Percentiles rank a stretch among this genome's conserved stretches.
Evolutionary conservation across 2,329 filamentous ascomycete species (phyloP).

Genomic region (Aspergillus latus): DNA sequence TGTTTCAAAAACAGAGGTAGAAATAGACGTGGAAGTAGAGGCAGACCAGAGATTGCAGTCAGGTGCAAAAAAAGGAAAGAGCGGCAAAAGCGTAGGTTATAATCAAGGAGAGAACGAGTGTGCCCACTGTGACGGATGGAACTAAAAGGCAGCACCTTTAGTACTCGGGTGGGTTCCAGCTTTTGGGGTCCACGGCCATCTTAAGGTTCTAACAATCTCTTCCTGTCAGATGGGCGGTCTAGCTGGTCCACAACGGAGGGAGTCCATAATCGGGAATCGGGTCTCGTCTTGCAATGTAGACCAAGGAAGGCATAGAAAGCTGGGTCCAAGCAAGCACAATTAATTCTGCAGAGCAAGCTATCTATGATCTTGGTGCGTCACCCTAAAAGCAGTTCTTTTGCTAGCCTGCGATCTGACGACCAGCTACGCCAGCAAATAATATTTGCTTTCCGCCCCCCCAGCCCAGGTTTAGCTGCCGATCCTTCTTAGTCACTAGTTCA

Average conservation of each 20-base stretch:
- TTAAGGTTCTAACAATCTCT: constrained; percentile 3
- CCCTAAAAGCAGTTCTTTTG: constrained; percentile 9
- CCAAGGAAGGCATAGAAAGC: neutral
- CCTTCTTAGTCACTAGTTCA: neutral
- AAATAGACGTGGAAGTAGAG: neutral
- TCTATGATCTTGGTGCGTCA: constrained; percentile 11
- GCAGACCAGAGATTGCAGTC: neutral
- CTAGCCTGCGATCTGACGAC: constrained; percentile 2
- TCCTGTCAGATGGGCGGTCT: constrained; percentile 8
- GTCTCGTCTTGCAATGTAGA: neutral
- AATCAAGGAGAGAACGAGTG: constrained; percentile 7
- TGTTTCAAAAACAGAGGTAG: no score
- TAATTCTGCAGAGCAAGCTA: neutral
- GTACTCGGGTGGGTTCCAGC: neutral
- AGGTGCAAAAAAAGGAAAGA: neutral
- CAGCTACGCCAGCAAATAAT: constrained; percentile 1
- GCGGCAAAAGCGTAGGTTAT: constrained; percentile 3
- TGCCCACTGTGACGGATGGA: neutral
- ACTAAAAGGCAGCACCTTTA: constrained; percentile 11
- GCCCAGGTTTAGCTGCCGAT: constrained; percentile 8
- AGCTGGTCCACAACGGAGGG: neutral
- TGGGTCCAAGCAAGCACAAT: neutral
- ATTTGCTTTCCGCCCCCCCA: neutral
- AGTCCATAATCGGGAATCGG: neutral
- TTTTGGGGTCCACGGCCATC: neutral